Base-by-base conservation (phyloP, 495 filamentous ascomycete genomes). In the Penicillium pancosmium region DNA sequence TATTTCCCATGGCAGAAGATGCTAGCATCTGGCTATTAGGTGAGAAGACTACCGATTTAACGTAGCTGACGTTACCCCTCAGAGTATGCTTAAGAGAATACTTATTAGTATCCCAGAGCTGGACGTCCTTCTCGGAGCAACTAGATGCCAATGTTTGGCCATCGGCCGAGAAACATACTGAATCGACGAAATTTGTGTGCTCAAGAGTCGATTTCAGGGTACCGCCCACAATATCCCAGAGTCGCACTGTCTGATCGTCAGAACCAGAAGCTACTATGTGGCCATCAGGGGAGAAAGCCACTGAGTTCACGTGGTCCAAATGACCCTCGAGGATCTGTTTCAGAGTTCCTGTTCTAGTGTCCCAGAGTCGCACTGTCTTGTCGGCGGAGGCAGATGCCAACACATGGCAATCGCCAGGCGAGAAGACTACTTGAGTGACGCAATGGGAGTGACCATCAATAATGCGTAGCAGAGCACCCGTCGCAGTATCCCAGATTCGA, bases 251-350 rank as follows among this genome's bases (percentile, higher is more conserved):
- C 2, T 62, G 57, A 47, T 75, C 66, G n/a, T 15, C 0, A 27
- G 65, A 73, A 27, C 49, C 63, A 25, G 72, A 76, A 9, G 57
- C 68, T 1, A 79, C 4, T 13, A 70, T 43, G 47, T 61, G 61
- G 23, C 64, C 64, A 55, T 80, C 68, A 9, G 63, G 68, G 13
- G 74, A 76, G 64, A 79, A 80, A 12, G 67, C 67, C 2, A 60
- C 44, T 2, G 58, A 55, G 0, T 0, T 1, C n/a, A 55, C 47
- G 8, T 3, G 13, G 13, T 16, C 52, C 4, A 16, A 43, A 35
- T 52, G 46, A 23, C 44, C 23, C 52, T 69, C 60, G 15, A 69
- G 65, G 19, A 57, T 73, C 46, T 67, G 55, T 2, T 65, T 61
- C 12, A 59, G 57, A 1, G 31, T 12, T 31, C 61, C 61, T 13